Conservation (phyloP, 164 flowering plant genomes). For the Piper betle region DNA sequence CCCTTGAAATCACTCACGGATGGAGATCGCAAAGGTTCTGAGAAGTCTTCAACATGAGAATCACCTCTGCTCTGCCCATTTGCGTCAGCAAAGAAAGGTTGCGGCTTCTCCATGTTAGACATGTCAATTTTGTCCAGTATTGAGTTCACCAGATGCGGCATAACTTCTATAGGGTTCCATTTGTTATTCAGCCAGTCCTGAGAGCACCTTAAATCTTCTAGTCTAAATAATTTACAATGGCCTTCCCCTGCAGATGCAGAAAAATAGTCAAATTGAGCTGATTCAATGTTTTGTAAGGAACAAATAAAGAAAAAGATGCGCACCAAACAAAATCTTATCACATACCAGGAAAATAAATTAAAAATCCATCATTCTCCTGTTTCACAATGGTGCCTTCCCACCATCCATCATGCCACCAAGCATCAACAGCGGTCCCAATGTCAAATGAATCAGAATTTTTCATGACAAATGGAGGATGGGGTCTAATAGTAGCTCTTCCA, state of each 20-base stretch:
- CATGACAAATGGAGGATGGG: constrained; percentile 15
- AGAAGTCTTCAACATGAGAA: not conserved
- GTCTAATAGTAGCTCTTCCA: constrained; percentile 58
- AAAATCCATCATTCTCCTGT: constrained; percentile 28
- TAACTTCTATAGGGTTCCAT: constrained; percentile 41
- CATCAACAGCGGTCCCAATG: constrained; percentile 72
- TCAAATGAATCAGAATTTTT: constrained; percentile 6
- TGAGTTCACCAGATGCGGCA: constrained; percentile 36
- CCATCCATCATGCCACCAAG: constrained; percentile 88
- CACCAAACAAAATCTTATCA: not conserved
- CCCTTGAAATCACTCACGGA: not conserved
- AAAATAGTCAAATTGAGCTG: not conserved
- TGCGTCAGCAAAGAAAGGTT: not conserved
- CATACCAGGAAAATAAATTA: constrained; percentile 72
- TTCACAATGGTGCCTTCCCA: constrained; percentile 91
- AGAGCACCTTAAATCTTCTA: constrained; percentile 42
- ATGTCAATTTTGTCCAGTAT: constrained; percentile 13
- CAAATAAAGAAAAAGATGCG: not conserved
- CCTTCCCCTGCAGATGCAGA: constrained; percentile 44
- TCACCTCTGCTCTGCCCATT: not conserved
- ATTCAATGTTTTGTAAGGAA: not conserved
- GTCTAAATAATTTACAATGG: constrained; percentile 16
- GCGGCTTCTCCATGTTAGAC: not conserved
- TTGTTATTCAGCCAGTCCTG: constrained; percentile 53
- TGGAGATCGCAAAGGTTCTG: constrained; percentile 1